phyloP scores from a whole-genome alignment of 108 stramenopile genomes.

The Nannochloropsis salina region DNA sequence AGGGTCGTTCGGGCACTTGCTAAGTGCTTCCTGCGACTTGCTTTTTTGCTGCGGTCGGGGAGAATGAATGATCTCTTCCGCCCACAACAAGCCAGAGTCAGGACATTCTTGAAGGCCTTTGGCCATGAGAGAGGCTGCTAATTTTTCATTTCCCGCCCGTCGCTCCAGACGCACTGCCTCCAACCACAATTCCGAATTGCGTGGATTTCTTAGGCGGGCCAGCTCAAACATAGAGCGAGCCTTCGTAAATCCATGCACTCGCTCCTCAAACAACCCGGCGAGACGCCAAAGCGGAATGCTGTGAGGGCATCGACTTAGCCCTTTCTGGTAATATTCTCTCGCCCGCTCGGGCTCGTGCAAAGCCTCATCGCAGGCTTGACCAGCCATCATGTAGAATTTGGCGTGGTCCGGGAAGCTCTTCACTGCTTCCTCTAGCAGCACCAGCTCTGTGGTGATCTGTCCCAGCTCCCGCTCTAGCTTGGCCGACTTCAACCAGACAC shows the following conservation, averaged over 20 bases:
- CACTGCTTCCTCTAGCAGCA: conserved; percentile 67
- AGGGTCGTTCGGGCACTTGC: conserved; percentile 80
- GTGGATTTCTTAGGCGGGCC: conserved; percentile 76
- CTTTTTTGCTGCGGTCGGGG: conserved; percentile 64
- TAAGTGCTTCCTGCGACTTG: conserved; percentile 80
- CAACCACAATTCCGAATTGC: conserved; percentile 69
- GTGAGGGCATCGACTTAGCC: conserved; percentile 69
- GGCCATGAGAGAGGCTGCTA: conserved; percentile 81
- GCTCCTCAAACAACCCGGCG: conserved; percentile 80
- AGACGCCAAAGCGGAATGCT: conserved; percentile 75
- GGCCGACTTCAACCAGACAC: conserved; percentile 82
- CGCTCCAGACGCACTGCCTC: conserved; percentile 85
- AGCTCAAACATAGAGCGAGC: conserved; percentile 85
- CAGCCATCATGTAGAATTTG: conserved; percentile 87
- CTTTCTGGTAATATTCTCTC: conserved; percentile 57
- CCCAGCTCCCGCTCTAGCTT: conserved; percentile 42
- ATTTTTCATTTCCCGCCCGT: conserved; percentile 67
- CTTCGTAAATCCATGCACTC: conserved; percentile 66
- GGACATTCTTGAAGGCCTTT: conserved; percentile 92
- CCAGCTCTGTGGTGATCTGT: conserved; percentile 27
- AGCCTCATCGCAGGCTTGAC: conserved; percentile 72
- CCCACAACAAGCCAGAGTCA: conserved; percentile 36
- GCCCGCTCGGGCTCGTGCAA: conserved; percentile 38
- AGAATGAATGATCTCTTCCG: neutral
- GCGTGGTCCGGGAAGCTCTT: conserved; percentile 59